Base-by-base conservation (phyloP, 192 early-diverging fungal species). In the Gaertneriomyces semiglobifer region DNA sequence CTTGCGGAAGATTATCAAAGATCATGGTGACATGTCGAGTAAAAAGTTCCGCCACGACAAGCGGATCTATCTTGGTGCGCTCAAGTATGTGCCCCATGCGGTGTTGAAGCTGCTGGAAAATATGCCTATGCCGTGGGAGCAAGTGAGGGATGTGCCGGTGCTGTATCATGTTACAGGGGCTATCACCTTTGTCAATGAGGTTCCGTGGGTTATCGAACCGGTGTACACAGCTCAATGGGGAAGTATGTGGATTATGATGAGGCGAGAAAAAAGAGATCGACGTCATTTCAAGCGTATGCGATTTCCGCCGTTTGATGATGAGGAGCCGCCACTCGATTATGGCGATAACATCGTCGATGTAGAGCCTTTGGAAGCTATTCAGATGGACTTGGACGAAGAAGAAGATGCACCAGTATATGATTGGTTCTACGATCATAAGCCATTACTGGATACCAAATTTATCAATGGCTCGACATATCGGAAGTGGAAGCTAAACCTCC, bases 71-170 rank as follows among this genome's bases (percentile, higher is more conserved):
- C 84, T 99, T 47, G 97, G 97, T 44, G 97, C 97, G 11, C 83
- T 99, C 25, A 99, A 99, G 77, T 98, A 98, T 75, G 89, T 99
- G 12, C 97, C 97, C 2, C 97, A 99, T 68, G 95, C 97, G 3
- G 94, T 99, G 40, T 75, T 99, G 20, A 99, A 99, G 75, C 84
- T 99, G 63, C 72, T 99, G 66, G 95, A 99, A 72, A 98, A 97
- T 70, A 99, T 99, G 93, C 97, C 94, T n/a, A 97, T 98, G 97
- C 96, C 96, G 1, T 98, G 96, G 96, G 96, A 98, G 79, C 95
- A 97, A 67, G 86, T 92, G 66, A 88, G 95, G 70, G 95, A 99
- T 69, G 95, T 99, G 10, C 86, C 90, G 6, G 93, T 95, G 18
- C 81, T 98, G 33, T 99, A 99, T 77, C 97, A 99, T 74, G 91